Evolutionary conservation across 2,329 filamentous ascomycete species (phyloP).

Genomic region (Metarhizium rileyi): DNA sequence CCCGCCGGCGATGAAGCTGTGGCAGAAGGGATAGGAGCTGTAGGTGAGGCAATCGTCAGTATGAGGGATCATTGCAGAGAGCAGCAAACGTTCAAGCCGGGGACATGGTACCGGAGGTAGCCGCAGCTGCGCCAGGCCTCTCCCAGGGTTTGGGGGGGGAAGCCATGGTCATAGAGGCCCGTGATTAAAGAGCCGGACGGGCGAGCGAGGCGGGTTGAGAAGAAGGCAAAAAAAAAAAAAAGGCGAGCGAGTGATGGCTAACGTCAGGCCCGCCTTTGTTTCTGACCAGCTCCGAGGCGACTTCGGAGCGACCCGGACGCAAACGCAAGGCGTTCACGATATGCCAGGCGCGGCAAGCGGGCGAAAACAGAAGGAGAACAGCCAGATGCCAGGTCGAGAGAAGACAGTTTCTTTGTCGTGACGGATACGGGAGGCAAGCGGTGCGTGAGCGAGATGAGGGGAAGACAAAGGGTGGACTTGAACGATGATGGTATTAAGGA

Average conservation of each 20-base stretch:
- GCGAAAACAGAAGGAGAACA: background rate
- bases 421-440: background rate
- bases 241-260: constrained; percentile 1
- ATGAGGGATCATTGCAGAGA: constrained; percentile 13
- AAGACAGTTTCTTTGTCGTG: background rate
- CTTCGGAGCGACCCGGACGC: constrained; percentile 2
- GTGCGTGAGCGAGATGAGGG: background rate
- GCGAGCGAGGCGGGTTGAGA: background rate
- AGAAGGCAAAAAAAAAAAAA: background rate
- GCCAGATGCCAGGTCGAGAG: background rate
- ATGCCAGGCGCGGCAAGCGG: background rate
- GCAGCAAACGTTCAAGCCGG: constrained; percentile 1
- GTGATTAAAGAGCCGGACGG: background rate
- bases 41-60: constrained; percentile 13
- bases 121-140: constrained; percentile 53
- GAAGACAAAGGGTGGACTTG: background rate
- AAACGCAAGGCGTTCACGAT: background rate
- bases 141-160: constrained; percentile 99
- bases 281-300: background rate
- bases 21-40: constrained; percentile 25
- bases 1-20: constrained; percentile 13
- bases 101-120: constrained; percentile 34
- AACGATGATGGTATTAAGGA: background rate
- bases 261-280: background rate
- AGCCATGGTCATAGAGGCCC: constrained; percentile 34